Conservation (phyloP, 345 rosid species). For the Viola odorata region DNA sequence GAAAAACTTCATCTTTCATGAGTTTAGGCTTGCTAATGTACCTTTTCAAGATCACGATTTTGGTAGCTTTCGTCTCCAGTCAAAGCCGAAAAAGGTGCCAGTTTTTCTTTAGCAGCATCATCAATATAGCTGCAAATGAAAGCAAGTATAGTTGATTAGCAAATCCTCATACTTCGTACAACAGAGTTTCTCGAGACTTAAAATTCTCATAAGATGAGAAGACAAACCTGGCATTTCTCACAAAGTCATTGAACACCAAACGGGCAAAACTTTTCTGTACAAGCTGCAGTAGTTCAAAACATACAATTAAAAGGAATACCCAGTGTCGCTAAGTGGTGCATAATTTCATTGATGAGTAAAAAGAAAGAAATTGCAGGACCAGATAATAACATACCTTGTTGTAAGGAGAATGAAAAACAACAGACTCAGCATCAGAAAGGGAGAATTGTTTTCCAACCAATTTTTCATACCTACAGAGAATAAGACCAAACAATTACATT, state of each 20-base stretch:
- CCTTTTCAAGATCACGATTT: slow-evolving; percentile 98
- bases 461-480: slow-evolving; percentile 67
- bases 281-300: slow-evolving; percentile 55
- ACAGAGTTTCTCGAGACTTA: neutral
- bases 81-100: slow-evolving; percentile 69
- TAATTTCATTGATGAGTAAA: neutral
- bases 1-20: neutral
- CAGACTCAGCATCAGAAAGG: slow-evolving; percentile 63
- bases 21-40: slow-evolving; percentile 9
- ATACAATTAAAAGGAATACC: slow-evolving; percentile 2
- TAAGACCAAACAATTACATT: slow-evolving; percentile 7
- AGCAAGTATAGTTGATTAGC: slow-evolving; percentile 8
- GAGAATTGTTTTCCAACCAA: slow-evolving; percentile 78
- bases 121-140: slow-evolving; percentile 58
- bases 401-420: slow-evolving; percentile 97
- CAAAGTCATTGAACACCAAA: slow-evolving; percentile 70
- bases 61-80: slow-evolving; percentile 88
- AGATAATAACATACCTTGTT: slow-evolving; percentile 59
- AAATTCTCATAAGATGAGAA: neutral
- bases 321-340: too few relatives aligned
- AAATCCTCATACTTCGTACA: neutral
- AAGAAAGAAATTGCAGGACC: neutral
- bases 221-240: slow-evolving; percentile 75
- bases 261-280: slow-evolving; percentile 99
- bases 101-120: slow-evolving; percentile 69